Evolutionary conservation across 805 yeast genomes (phyloP).

Genomic region (Candida tibetensis): DNA sequence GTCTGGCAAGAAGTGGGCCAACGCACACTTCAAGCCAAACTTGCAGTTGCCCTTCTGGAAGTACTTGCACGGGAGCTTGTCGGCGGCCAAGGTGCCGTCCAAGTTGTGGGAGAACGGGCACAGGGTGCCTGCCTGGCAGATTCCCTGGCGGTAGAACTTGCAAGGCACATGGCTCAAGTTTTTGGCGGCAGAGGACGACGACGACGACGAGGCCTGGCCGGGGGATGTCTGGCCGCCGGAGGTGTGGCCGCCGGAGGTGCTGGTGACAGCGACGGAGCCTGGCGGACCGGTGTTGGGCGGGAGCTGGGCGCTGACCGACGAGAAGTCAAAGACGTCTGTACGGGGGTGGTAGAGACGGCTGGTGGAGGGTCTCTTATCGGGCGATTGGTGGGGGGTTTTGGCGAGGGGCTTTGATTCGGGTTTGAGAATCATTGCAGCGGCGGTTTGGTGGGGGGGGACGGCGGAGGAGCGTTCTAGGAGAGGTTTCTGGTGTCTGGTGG

Average conservation of each 20-base stretch:
- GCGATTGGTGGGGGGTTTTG: neutral
- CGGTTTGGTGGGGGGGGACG: too few species aligned
- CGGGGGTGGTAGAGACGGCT: constrained; percentile 3
- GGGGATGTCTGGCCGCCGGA: too few species aligned
- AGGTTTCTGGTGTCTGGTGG: too few species aligned
- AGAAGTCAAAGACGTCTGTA: constrained; percentile 13
- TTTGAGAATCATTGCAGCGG: neutral
- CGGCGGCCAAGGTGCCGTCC: constrained; percentile 52
- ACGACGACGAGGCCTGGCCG: neutral
- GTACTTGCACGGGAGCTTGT: constrained; percentile 77
- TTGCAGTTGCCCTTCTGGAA: constrained; percentile 96
- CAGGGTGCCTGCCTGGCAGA: constrained; percentile 89
- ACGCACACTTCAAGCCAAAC: constrained; percentile 91
- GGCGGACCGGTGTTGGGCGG: constrained; percentile 41
- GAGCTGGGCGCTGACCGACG: constrained; percentile 17
- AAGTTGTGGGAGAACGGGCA: constrained; percentile 89
- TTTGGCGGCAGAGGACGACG: constrained; percentile 19
- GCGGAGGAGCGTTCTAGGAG: too few species aligned
- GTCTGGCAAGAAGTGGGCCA: constrained; percentile 87
- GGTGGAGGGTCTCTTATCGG: neutral
- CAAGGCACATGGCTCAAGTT: constrained; percentile 95
- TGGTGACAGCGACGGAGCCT: constrained; percentile 21
- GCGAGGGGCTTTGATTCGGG: neutral
- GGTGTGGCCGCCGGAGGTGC: constrained; percentile 12
- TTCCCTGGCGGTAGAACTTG: constrained; percentile 87